Base-by-base conservation (phyloP, 352 stramenopile species). In the Phytophthora meadii region DNA sequence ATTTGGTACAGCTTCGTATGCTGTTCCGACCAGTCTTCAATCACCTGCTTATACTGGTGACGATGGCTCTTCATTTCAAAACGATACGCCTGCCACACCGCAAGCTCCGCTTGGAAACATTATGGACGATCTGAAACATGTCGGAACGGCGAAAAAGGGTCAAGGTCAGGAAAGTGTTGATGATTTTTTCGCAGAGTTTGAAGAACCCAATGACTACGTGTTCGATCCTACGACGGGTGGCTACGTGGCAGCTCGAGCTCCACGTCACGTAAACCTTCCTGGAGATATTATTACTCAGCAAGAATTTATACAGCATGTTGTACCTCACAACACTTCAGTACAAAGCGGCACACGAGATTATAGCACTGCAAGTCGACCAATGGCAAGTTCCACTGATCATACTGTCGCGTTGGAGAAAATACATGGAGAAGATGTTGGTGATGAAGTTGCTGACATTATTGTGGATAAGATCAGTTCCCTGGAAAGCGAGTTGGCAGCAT, bases 401-500 rank as follows among this genome's bases (percentile, higher is more conserved):
- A 54, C 41, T 39, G 14, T 50, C 7, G 14, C 27, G 39, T 30
- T 27, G 3, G 60, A 51, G 24, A 15, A 40, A 4, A 28, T 46
- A 4, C 19, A 54, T 9, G 45, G 60, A 6, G 62, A 60, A 10
- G 60, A 72, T 34, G 67, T 72, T 14, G 61, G 49, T 63, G 67
- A 84, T 30, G 79, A 80, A 39, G 77, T 89, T 19, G 77, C 84
- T 10, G 84, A 87, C 17, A 84, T 86, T 42, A 94, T 94, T 53
- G 85, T 89, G 28, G 76, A 92, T 67, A 94, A 92, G 56, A 94
- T 94, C 9, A 92, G 82, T 6, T 85, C 77, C 28, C 57, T 94
- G 1, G 85, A 89, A 58, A 74, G 70, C 8, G 85, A 94, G 39
- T 32, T 94, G 15, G 78, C 81, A 40, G 77, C 78, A 5, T 50